Evolutionary conservation across 768 basidiomycete species (phyloP).

Genomic region (Tylopilus felleus): DNA sequence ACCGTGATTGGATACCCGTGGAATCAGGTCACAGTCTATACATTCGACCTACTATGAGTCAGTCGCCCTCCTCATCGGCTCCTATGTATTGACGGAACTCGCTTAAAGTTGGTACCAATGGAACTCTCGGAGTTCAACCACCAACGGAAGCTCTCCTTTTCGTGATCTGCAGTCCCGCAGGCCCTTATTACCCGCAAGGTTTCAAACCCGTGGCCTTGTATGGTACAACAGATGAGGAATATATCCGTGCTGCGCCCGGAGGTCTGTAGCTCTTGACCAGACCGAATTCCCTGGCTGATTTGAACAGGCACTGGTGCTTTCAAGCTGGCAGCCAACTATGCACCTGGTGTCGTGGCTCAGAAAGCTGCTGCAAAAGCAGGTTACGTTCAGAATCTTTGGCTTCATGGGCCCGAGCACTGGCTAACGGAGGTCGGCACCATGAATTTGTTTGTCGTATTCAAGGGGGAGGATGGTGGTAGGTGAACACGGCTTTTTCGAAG

Average conservation of each 20-base stretch:
- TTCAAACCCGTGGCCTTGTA: constrained; percentile 91
- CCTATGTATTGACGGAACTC: constrained; percentile 4
- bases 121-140: constrained; percentile 47
- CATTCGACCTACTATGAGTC: constrained; percentile 76
- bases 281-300: constrained; percentile 6
- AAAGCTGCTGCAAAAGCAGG: constrained; percentile 70
- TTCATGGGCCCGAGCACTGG: constrained; percentile 61
- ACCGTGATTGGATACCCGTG: constrained; percentile 89
- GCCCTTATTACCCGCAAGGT: constrained; percentile 81
- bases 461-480: constrained; percentile 62
- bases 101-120: constrained; percentile 62
- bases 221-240: constrained; percentile 63
- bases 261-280: constrained; percentile 38
- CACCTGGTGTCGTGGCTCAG: constrained; percentile 84
- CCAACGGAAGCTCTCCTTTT: constrained; percentile 68
- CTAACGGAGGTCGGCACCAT: constrained; percentile 80
- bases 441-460: constrained; percentile 87
- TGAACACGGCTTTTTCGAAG: neutral
- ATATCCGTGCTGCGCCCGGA: constrained; percentile 81
- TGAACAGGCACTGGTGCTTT: constrained; percentile 72
- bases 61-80: constrained; percentile 6
- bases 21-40: constrained; percentile 89
- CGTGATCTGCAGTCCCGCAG: constrained; percentile 60
- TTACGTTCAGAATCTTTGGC: constrained; percentile 88
- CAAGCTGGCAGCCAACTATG: constrained; percentile 89